Percentiles rank a stretch among this genome's conserved stretches.
Conservation (phyloP, 2,329 filamentous ascomycete genomes). For the Botrytis tulipae region DNA sequence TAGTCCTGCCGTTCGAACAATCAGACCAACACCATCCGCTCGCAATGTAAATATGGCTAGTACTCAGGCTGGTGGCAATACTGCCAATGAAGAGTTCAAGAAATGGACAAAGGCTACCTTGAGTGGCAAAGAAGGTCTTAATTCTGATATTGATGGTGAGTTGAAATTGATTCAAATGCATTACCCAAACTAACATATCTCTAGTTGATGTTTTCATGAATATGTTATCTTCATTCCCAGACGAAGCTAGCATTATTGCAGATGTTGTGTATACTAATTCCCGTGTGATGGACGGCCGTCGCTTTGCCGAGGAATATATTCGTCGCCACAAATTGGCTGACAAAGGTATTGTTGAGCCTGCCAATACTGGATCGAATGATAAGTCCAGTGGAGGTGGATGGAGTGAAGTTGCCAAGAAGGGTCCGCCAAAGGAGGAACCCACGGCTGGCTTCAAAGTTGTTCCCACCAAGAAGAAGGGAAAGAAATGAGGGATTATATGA, state of each 20-base stretch:
- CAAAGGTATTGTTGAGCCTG: constrained; percentile 77
- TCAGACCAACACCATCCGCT: constrained; percentile 54
- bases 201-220: constrained; percentile 71
- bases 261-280: constrained; percentile 87
- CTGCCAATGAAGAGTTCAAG: constrained; percentile 84
- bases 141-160: constrained; percentile 65
- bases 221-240: constrained; percentile 70
- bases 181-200: constrained; percentile 38
- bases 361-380: constrained; percentile 51
- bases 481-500: constrained; percentile 52
- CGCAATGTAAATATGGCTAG: constrained; percentile 49
- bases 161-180: constrained; percentile 21
- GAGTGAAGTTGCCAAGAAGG: constrained; percentile 98
- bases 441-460: constrained; percentile 79
- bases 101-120: constrained; percentile 88
- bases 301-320: constrained; percentile 93
- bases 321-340: constrained; percentile 91
- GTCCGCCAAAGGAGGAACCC: constrained; percentile 48
- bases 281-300: constrained; percentile 84
- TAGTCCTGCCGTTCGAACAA: constrained; percentile 36
- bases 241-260: constrained; percentile 77
- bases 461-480: constrained; percentile 86
- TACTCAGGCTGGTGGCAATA: constrained; percentile 30
- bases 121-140: constrained; percentile 60
- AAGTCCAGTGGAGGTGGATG: constrained; percentile 77